These are phyloP conservation scores for Saccharata proteae DNA, from an alignment of 2,329 filamentous ascomycete species.

Conservation along the genomic window DNA sequence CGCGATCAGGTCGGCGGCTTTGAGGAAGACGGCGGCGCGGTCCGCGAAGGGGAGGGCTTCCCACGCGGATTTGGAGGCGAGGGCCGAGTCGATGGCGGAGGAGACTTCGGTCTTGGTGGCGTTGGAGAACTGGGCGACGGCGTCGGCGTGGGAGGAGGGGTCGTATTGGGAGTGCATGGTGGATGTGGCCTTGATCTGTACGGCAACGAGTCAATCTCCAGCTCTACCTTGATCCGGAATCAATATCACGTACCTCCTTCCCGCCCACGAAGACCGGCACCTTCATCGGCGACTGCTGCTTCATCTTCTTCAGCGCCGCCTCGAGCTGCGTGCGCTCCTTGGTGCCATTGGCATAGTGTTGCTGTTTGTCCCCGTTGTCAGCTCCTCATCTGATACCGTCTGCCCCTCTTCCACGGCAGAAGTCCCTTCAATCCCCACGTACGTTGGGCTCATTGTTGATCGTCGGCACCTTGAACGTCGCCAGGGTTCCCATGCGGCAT, in stretches of 20 bases:
- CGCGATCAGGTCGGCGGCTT: slow-evolving; percentile 82
- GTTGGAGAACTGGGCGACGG: slow-evolving; percentile 74
- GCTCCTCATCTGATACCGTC: too few relatives aligned
- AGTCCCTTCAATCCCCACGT: slow-evolving; percentile 23
- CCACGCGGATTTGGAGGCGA: slow-evolving; percentile 80
- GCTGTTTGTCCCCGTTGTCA: too few relatives aligned
- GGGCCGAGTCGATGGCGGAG: slow-evolving; percentile 68
- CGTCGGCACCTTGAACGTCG: slow-evolving; percentile 76
- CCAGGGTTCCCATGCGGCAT: slow-evolving; percentile 53
- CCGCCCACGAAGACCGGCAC: slow-evolving; percentile 78
- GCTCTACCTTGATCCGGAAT: not conserved
- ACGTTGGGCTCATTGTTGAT: slow-evolving; percentile 95
- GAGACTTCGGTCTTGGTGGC: slow-evolving; percentile 66
- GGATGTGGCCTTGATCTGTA: slow-evolving; percentile 53
- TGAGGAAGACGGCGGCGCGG: slow-evolving; percentile 85
- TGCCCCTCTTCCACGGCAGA: not conserved
- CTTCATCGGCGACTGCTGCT: slow-evolving; percentile 57
- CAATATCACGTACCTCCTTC: slow-evolving; percentile 49
- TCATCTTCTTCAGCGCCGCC: slow-evolving; percentile 58
- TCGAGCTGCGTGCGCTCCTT: slow-evolving; percentile 64
- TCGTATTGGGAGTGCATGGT: slow-evolving; percentile 65
- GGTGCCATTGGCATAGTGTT: slow-evolving; percentile 80
- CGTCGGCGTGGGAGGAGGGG: slow-evolving; percentile 65
- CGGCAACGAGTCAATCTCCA: slow-evolving; percentile 11
- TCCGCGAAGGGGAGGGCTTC: slow-evolving; percentile 79